Percentiles rank a stretch among this genome's conserved stretches.
phyloP scores from a whole-genome alignment of 1,139 yeast genomes.

The Suhomyces anneliseae region DNA sequence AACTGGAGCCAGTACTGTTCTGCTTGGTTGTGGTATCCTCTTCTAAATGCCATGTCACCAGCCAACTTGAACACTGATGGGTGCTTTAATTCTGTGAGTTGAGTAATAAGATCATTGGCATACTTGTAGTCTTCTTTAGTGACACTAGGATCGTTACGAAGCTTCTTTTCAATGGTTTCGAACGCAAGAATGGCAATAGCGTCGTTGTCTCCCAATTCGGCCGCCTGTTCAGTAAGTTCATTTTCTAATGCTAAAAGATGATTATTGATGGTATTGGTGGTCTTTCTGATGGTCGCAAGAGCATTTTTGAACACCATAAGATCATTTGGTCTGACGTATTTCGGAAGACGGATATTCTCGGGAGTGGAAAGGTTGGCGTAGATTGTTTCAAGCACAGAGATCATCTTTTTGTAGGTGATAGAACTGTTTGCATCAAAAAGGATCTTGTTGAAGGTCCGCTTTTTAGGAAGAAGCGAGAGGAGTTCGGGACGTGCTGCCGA shows the following conservation, averaged over 20 bases:
- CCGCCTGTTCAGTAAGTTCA: conserved; percentile 74
- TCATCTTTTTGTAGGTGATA: conserved; percentile 50
- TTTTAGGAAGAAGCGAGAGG: conserved; percentile 55
- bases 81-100: conserved; percentile 61
- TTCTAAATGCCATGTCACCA: conserved; percentile 66
- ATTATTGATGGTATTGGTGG: conserved; percentile 58
- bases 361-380: conserved; percentile 47
- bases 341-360: conserved; percentile 38
- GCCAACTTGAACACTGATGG: conserved; percentile 71
- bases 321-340: conserved; percentile 51
- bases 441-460: conserved; percentile 54
- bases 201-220: conserved; percentile 78
- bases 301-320: conserved; percentile 69
- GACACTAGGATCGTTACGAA: conserved; percentile 23
- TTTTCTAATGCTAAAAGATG: conserved; percentile 63
- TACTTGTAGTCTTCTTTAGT: conserved; percentile 55
- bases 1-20: conserved; percentile 62
- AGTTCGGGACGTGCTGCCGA: conserved; percentile 41
- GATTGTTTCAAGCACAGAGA: conserved; percentile 52
- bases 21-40: conserved; percentile 49
- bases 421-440: conserved; percentile 67
- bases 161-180: conserved; percentile 46
- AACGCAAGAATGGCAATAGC: conserved; percentile 74
- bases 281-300: conserved; percentile 58
- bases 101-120: conserved; percentile 62